These are phyloP conservation scores for Gentiana straminea DNA, from an alignment of 257 asterid genomes.

Conservation along the genomic window DNA sequence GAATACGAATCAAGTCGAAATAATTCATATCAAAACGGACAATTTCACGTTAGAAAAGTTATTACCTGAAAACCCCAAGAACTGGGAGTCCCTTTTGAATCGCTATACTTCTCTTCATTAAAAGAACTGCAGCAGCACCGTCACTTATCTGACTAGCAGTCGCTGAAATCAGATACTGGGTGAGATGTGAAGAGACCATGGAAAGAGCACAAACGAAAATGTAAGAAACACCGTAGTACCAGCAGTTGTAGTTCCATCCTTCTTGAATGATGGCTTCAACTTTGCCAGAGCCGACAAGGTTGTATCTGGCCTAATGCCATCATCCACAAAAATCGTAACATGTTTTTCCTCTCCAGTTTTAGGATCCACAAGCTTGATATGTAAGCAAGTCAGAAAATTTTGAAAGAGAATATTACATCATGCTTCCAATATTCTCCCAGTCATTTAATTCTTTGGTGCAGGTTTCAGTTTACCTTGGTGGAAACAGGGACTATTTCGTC, in stretches of 20 bases:
- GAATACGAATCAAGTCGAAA: too few relatives aligned
- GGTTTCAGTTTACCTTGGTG: constrained; percentile 48
- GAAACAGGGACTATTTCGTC: constrained; percentile 83
- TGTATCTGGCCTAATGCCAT: constrained; percentile 77
- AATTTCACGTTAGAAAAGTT: too few relatives aligned
- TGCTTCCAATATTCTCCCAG: too few relatives aligned
- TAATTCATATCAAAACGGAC: too few relatives aligned
- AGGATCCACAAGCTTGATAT: constrained; percentile 53
- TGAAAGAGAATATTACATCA: not conserved
- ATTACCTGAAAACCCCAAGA: constrained; percentile 75
- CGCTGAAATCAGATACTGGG: constrained; percentile 28
- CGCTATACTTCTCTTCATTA: constrained; percentile 85
- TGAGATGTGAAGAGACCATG: not conserved
- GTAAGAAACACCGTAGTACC: constrained; percentile 30
- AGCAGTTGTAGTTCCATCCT: constrained; percentile 81
- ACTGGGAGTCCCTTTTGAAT: constrained; percentile 66
- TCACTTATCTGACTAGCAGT: constrained; percentile 87
- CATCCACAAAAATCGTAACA: constrained; percentile 59
- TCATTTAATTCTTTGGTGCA: not conserved
- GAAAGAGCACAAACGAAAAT: not conserved
- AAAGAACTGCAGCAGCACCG: constrained; percentile 96
- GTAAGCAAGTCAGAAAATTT: constrained; percentile 6
- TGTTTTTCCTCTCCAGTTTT: constrained; percentile 57
- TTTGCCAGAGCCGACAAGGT: constrained; percentile 58
- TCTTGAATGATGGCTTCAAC: constrained; percentile 86